phyloP scores from a whole-genome alignment of 345 rosid species.

The Erysimum cheiranthoides region DNA sequence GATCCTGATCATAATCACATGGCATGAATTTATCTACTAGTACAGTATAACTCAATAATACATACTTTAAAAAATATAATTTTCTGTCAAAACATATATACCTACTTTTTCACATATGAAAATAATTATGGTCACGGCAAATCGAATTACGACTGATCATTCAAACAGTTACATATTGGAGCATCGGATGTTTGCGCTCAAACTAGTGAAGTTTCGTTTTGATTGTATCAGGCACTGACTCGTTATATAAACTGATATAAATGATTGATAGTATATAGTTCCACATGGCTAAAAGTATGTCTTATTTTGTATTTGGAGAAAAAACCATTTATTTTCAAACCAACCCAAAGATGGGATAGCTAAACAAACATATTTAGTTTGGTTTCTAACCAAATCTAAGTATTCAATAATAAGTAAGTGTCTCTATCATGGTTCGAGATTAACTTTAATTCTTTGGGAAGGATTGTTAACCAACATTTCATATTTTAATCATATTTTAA shows the following conservation, averaged over 20 bases:
- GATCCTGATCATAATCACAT: background rate
- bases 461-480: background rate
- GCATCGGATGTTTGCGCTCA: too few relatives aligned
- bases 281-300: background rate
- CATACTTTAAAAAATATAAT: too few relatives aligned
- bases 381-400: background rate
- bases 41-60: background rate
- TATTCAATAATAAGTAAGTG: background rate
- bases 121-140: too few relatives aligned
- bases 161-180: too few relatives aligned
- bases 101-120: too few relatives aligned
- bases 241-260: background rate
- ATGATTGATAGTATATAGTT: background rate
- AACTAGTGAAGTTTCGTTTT: too few relatives aligned
- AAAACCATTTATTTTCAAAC: background rate
- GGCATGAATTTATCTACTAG: background rate
- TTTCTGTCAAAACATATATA: too few relatives aligned
- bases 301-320: background rate
- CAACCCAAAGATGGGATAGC: slow-evolving; percentile 9
- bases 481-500: background rate
- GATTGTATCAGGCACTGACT: background rate
- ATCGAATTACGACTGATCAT: too few relatives aligned
- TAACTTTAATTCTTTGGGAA: background rate
- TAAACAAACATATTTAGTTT: background rate
- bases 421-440: background rate